Percentiles rank a stretch among this genome's conserved stretches.
Evolutionary conservation across 1,284 basidiomycete species (phyloP).

Genomic region (Boletellus deceptivus): DNA sequence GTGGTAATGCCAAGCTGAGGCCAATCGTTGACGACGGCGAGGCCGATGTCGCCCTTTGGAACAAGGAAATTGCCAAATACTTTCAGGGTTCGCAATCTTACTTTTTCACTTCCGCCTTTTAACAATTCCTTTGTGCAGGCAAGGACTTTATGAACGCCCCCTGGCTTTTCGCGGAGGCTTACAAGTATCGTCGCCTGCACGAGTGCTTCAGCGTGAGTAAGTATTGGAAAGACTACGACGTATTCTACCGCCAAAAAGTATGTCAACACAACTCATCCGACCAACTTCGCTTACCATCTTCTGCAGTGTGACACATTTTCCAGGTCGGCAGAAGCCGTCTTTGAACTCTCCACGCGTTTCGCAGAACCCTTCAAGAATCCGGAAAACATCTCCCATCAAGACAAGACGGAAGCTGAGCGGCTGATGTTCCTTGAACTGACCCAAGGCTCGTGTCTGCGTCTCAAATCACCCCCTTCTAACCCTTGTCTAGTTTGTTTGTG

Average conservation of each 20-base stretch:
- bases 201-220: conserved; percentile 95
- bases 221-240: conserved; percentile 88
- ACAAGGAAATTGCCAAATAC: conserved; percentile 92
- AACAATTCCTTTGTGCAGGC: conserved; percentile 41
- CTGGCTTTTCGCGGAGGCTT: conserved; percentile 96
- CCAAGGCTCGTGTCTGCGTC: conserved; percentile 52
- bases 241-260: conserved; percentile 90
- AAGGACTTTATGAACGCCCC: conserved; percentile 97
- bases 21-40: conserved; percentile 92
- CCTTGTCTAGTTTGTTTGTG: conserved; percentile 76
- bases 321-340: conserved; percentile 89
- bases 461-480: neutral
- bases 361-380: conserved; percentile 78
- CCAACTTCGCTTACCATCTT: conserved; percentile 7
- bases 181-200: conserved; percentile 95
- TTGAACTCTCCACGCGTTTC: conserved; percentile 93
- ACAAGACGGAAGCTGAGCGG: conserved; percentile 76
- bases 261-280: conserved; percentile 1
- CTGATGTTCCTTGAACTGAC: conserved; percentile 94
- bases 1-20: conserved; percentile 74
- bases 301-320: conserved; percentile 91
- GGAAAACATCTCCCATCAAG: conserved; percentile 51
- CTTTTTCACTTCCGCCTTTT: neutral
- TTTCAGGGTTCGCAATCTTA: conserved; percentile 67
- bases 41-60: conserved; percentile 94